Conservation (phyloP, 1,139 yeast species). For the Starmera stellimalicola region DNA sequence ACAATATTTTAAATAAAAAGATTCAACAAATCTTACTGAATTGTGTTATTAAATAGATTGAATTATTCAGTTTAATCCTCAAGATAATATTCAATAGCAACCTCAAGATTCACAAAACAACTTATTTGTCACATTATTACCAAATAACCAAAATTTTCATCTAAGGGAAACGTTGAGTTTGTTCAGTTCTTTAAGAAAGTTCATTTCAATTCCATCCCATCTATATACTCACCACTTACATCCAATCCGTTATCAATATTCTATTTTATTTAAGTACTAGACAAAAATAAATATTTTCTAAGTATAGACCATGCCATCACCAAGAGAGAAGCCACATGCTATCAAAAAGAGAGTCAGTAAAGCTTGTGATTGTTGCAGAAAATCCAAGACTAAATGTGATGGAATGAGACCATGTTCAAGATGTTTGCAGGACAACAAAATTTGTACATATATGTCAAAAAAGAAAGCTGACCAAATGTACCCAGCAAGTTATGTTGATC, state of each 20-base stretch:
- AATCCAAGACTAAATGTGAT: slow-evolving; percentile 69
- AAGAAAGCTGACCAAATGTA: slow-evolving; percentile 55
- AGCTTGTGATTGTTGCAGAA: slow-evolving; percentile 74
- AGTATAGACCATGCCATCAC: not conserved
- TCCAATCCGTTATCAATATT: not conserved
- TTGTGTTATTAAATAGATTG: too few species aligned
- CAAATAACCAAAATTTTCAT: too few species aligned
- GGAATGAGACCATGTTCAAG: slow-evolving; percentile 70
- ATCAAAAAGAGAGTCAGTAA: slow-evolving; percentile 64
- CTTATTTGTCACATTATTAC: too few species aligned
- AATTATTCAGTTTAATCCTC: too few species aligned
- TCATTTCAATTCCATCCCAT: too few species aligned
- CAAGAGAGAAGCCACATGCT: slow-evolving; percentile 5
- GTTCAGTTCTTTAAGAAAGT: too few species aligned
- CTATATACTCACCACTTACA: not conserved
- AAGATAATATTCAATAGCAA: too few species aligned
- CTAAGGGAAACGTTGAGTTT: too few species aligned
- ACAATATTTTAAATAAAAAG: too few species aligned
- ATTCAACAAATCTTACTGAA: too few species aligned
- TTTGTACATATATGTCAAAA: slow-evolving; percentile 68
- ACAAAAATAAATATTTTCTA: not conserved
- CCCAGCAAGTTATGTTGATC: slow-evolving; percentile 60
- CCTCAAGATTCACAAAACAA: too few species aligned
- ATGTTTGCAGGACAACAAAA: slow-evolving; percentile 60
- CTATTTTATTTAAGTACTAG: not conserved